These are phyloP conservation scores for Sugiyamaella pinicola DNA, from an alignment of 1,139 yeast species.

Conservation along the genomic window DNA sequence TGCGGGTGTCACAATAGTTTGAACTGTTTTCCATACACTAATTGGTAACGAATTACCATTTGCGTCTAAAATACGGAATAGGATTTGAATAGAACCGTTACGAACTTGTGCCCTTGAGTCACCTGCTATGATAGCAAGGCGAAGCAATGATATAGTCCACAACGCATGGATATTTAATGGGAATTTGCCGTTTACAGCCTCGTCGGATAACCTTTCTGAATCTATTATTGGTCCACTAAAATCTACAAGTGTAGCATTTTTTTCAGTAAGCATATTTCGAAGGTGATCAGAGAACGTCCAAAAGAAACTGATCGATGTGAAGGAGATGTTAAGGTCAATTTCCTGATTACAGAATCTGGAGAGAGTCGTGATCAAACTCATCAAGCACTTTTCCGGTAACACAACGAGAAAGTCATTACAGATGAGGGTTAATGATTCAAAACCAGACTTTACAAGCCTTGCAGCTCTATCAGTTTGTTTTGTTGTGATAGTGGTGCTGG, in stretches of 20 bases:
- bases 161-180: constrained; percentile 41
- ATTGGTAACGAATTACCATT: constrained; percentile 60
- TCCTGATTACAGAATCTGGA: constrained; percentile 70
- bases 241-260: constrained; percentile 25
- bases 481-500: constrained; percentile 13
- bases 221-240: constrained; percentile 26
- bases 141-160: constrained; percentile 66
- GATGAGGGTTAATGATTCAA: constrained; percentile 77
- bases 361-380: constrained; percentile 68
- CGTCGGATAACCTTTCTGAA: constrained; percentile 22
- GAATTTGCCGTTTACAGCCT: constrained; percentile 11
- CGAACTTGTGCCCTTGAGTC: constrained; percentile 78
- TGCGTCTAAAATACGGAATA: constrained; percentile 79
- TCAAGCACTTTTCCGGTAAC: constrained; percentile 61
- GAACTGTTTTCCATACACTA: constrained; percentile 44
- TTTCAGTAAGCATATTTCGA: constrained; percentile 38
- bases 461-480: constrained; percentile 24
- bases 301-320: constrained; percentile 86
- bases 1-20: constrained; percentile 42
- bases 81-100: constrained; percentile 86
- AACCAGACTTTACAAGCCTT: constrained; percentile 59
- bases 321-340: constrained; percentile 79
- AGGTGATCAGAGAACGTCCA: constrained; percentile 87
- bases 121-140: constrained; percentile 61
- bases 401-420: constrained; percentile 79